Conservation (phyloP, 139 green algal species). For the Chlorella sp. region DNA sequence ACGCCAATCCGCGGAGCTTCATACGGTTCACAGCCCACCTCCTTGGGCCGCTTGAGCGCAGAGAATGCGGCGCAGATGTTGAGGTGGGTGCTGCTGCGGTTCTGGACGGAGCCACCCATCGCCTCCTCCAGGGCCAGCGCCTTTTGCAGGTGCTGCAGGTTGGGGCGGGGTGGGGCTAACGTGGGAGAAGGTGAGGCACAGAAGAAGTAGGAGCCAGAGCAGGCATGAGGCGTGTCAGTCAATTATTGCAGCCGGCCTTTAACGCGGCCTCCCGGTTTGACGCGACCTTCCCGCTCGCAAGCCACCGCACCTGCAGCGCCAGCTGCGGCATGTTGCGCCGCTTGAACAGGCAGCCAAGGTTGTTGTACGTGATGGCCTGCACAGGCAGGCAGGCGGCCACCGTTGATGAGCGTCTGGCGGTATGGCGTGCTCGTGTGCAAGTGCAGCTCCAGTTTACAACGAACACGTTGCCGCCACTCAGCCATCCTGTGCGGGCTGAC, state of each 20-base stretch:
- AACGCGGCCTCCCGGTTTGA: too few species aligned
- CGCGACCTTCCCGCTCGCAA: too few species aligned
- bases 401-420: too few species aligned
- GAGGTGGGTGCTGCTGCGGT: slow-evolving; percentile 38
- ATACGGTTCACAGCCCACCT: background rate
- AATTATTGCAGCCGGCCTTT: too few species aligned
- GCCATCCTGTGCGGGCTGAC: slow-evolving; percentile 50
- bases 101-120: slow-evolving; percentile 23
- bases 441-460: slow-evolving; percentile 17
- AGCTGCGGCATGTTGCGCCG: slow-evolving; percentile 29
- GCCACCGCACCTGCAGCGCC: slow-evolving; percentile 36
- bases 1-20: too few species aligned
- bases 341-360: slow-evolving; percentile 50
- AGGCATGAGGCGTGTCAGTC: too few species aligned
- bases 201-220: background rate
- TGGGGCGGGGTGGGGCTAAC: too few species aligned
- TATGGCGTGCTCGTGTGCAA: too few species aligned
- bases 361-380: slow-evolving; percentile 50
- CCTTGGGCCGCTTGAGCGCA: slow-evolving; percentile 24
- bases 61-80: slow-evolving; percentile 50
- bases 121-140: slow-evolving; percentile 41
- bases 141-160: slow-evolving; percentile 36
- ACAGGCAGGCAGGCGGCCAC: too few species aligned
- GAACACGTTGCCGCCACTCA: slow-evolving; percentile 36
- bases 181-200: background rate